Base-by-base conservation (phyloP, 192 early-diverging fungal species). In the Podila clonocystis region DNA sequence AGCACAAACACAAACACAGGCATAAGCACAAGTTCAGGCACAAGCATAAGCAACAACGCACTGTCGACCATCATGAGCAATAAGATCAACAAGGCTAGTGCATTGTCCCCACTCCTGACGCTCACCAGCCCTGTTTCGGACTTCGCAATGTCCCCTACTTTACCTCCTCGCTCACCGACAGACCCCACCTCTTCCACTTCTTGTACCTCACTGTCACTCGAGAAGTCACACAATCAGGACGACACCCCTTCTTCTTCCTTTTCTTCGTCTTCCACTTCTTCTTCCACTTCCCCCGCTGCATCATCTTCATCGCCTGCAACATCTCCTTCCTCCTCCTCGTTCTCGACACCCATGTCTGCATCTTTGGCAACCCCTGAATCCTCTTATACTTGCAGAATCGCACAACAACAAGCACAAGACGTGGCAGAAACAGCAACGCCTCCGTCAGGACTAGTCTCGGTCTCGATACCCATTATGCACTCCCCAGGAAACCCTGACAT, bases 71-170 rank as follows among this genome's bases (percentile, higher is more conserved):
- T 55, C 52, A 22, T 55, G 52, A 11, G 52, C 52, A 55, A 55
- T 22, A 55, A 55, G 52, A 26, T 26, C 11, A 55, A 55, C n/a
- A 55, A 22, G 52, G 52, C 52, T 11, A 55, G n/a, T 55, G 52
- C 52, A 26, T 9, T 55, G 52, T 55, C 52, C 8, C 52, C 52
- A 55, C 52, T 55, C 24, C 24, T 55, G 52, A 55, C 52, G 52
- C 52, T 55, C 52, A 24, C 52, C 52, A 55, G 9, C 52, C 52
- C 52, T 55, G 52, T 26, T 55, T 55, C 52, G 24, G 24, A 55
- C 12, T 55, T 55, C 9, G 13, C 41, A 45, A 15, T 4, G 41
- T 55, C 20, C 26, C 20, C 52, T n/a, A n/a, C n/a, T 55, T 26
- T 22, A 55, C 20, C 52, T 24, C 52, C 24, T 26, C 52, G 20